Evolutionary conservation across 257 asterid species (phyloP).

Genomic region (Solanum paucissectum): DNA sequence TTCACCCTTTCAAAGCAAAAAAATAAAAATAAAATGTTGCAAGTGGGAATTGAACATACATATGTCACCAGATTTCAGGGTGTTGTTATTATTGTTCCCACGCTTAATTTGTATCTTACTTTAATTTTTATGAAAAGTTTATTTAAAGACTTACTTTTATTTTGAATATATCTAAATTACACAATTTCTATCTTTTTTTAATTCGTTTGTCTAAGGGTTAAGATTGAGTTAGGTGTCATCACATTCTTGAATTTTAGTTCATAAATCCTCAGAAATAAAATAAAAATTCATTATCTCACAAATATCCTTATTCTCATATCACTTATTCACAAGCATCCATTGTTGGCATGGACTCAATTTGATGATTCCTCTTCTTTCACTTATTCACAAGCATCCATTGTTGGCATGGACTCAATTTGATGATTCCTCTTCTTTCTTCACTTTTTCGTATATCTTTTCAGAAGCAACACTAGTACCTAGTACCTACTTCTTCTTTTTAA

Average conservation of each 20-base stretch:
- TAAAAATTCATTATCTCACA: neutral
- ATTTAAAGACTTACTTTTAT: neutral
- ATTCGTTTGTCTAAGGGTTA: neutral
- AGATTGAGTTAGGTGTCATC: neutral
- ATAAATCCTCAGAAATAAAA: too few species aligned
- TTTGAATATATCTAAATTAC: neutral
- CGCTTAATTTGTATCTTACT: neutral
- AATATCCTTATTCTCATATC: constrained; percentile 7
- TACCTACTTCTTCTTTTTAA: neutral
- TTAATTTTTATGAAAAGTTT: neutral
- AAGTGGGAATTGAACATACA: neutral
- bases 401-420: neutral
- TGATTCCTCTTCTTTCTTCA: neutral
- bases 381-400: neutral
- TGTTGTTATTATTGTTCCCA: neutral
- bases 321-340: neutral
- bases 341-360: neutral
- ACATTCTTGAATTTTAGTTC: neutral
- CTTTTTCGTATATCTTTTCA: neutral
- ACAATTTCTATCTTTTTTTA: neutral
- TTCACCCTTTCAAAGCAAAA: too few species aligned
- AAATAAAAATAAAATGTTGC: too few species aligned
- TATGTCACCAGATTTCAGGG: neutral
- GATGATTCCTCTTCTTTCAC: too few species aligned
- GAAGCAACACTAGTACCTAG: neutral